Conservation (phyloP, 495 filamentous ascomycete species). For the Penicillium ucsense region DNA sequence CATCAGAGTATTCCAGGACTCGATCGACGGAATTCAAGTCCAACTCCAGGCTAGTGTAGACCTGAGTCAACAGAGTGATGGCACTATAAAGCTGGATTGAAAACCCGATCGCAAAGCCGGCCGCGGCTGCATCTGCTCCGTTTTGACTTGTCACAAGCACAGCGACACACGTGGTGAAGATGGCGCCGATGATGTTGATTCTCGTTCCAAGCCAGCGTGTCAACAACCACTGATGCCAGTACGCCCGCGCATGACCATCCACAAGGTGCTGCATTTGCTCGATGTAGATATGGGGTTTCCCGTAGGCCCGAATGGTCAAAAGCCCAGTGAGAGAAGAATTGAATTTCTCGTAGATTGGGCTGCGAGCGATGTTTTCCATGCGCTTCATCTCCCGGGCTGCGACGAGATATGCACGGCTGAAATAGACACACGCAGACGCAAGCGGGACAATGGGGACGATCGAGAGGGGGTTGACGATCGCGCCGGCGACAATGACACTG, state of each 20-base stretch:
- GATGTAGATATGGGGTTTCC: slow-evolving; percentile 1
- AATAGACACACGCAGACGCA: slow-evolving; percentile 51
- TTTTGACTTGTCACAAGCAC: too few relatives aligned
- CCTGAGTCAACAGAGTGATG: slow-evolving; percentile 89
- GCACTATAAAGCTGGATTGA: slow-evolving; percentile 94
- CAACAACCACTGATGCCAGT: neutral
- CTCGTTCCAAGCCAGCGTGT: neutral
- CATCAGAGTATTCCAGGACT: slow-evolving; percentile 85
- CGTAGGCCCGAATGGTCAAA: slow-evolving; percentile 59
- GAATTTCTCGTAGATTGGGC: slow-evolving; percentile 65
- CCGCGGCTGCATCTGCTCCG: slow-evolving; percentile 25
- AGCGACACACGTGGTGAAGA: too few relatives aligned
- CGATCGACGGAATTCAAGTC: slow-evolving; percentile 98
- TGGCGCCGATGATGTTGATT: too few relatives aligned
- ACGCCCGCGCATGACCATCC: neutral
- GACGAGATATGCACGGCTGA: slow-evolving; percentile 45
- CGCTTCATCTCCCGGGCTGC: slow-evolving; percentile 69
- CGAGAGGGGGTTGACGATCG: neutral
- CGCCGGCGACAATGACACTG: neutral
- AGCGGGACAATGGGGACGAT: slow-evolving; percentile 20
- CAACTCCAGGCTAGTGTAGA: slow-evolving; percentile 80
- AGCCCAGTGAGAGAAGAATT: slow-evolving; percentile 54
- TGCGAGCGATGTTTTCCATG: slow-evolving; percentile 56
- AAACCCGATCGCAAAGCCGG: slow-evolving; percentile 90
- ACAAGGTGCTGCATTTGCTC: neutral